These are phyloP conservation scores for Didymella sp. DNA, from an alignment of 2,329 filamentous ascomycete genomes.

Conservation along the genomic window DNA sequence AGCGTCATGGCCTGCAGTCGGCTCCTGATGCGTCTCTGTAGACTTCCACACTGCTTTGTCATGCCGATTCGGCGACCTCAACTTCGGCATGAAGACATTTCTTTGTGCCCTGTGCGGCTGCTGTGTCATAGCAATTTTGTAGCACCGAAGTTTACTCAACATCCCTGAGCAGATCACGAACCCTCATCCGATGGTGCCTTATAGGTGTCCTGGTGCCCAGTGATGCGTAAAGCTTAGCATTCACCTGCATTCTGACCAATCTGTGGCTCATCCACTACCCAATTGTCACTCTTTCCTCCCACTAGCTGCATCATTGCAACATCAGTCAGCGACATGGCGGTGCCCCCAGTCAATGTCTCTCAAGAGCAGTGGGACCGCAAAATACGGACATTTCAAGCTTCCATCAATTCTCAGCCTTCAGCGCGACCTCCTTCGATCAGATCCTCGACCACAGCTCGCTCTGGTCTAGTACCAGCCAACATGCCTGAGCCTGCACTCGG, in stretches of 20 bases:
- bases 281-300: neutral
- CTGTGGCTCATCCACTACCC: neutral
- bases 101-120: conserved; percentile 7
- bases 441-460: conserved; percentile 6
- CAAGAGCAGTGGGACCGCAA: neutral
- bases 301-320: conserved; percentile 4
- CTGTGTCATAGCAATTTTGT: conserved; percentile 12
- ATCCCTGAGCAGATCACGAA: conserved; percentile 12
- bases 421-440: neutral
- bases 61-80: neutral
- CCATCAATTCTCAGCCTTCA: neutral
- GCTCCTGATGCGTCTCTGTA: neutral
- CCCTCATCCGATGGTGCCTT: neutral
- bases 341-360: neutral
- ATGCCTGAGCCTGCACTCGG: conserved; percentile 32
- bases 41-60: neutral
- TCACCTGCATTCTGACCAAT: conserved; percentile 10
- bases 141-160: neutral
- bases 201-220: neutral
- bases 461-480: neutral
- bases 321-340: conserved; percentile 19
- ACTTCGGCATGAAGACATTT: neutral
- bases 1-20: neutral
- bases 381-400: neutral
- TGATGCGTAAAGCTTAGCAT: conserved; percentile 18